Conservation (phyloP, 2,329 filamentous ascomycete genomes). For the Colletotrichum viniferum region DNA sequence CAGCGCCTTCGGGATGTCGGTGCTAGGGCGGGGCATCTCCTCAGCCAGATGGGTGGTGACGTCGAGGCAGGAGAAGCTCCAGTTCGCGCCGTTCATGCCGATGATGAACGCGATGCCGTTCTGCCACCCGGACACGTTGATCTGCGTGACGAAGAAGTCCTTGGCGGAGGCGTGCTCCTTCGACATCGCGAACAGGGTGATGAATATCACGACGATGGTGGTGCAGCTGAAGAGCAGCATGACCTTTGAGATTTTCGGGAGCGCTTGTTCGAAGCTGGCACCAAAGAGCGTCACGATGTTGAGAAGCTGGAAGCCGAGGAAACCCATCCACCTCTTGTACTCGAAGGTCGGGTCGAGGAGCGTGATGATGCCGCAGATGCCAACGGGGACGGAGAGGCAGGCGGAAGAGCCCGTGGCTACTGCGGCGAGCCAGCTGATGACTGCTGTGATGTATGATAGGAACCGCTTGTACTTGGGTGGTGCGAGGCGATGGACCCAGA, state of each 20-base stretch:
- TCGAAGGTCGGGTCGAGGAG: constrained; percentile 27
- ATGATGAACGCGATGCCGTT: constrained; percentile 32
- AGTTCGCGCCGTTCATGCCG: constrained; percentile 32
- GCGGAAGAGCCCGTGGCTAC: constrained; percentile 28
- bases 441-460: constrained; percentile 26
- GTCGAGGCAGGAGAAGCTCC: constrained; percentile 34
- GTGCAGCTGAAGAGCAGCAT: constrained; percentile 29
- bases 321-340: constrained; percentile 31
- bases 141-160: constrained; percentile 25
- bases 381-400: constrained; percentile 26
- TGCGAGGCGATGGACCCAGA: constrained; percentile 29
- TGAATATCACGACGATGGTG: constrained; percentile 26
- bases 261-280: constrained; percentile 26
- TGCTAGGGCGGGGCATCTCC: constrained; percentile 30
- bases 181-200: constrained; percentile 30
- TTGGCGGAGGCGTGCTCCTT: constrained; percentile 17
- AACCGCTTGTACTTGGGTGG: constrained; percentile 16
- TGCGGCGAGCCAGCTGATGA: constrained; percentile 30
- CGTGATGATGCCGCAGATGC: constrained; percentile 25
- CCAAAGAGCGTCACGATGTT: constrained; percentile 25
- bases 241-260: constrained; percentile 29
- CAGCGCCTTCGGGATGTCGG: constrained; percentile 27
- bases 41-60: constrained; percentile 31
- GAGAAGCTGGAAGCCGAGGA: constrained; percentile 29
- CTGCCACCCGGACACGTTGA: constrained; percentile 29